phyloP scores from a whole-genome alignment of 2,329 filamentous ascomycete species.

The Fusarium papillatum region DNA sequence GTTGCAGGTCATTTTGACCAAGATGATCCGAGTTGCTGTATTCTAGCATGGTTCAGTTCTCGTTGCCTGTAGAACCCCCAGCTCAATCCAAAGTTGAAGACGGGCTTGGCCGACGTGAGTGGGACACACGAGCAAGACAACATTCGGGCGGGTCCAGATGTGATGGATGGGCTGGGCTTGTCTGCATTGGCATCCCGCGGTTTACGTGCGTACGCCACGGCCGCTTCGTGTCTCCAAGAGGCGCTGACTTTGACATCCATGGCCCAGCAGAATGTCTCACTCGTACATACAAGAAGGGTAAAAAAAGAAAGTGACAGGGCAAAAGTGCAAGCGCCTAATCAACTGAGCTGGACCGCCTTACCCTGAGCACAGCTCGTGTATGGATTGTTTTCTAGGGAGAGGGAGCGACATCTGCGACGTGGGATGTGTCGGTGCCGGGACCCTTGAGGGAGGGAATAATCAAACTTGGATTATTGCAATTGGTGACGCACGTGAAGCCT shows the following conservation, averaged over 20 bases:
- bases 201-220: constrained; percentile 27
- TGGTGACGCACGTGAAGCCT: constrained; percentile 1
- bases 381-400: not conserved
- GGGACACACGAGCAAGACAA: constrained; percentile 14
- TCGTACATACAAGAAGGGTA: not conserved
- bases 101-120: constrained; percentile 26
- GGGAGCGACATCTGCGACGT: not conserved
- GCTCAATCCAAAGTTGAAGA: constrained; percentile 1
- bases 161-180: not conserved
- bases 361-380: not conserved
- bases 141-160: constrained; percentile 10
- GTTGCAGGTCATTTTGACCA: not conserved
- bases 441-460: constrained; percentile 10
- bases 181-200: constrained; percentile 20
- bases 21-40: not conserved
- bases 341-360: constrained; percentile 27
- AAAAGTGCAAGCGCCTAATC: not conserved
- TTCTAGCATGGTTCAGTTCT: constrained; percentile 8
- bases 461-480: constrained; percentile 18
- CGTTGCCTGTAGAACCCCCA: constrained; percentile 1
- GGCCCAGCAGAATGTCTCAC: not conserved
- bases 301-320: not conserved
- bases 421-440: not conserved
- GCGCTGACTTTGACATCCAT: constrained; percentile 23
- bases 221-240: constrained; percentile 21